A percentile compares a stretch with the other conserved stretches of the same genome.
These are phyloP conservation scores for Malus fusca DNA, from an alignment of 306 rosid genomes.

Conservation along the genomic window DNA sequence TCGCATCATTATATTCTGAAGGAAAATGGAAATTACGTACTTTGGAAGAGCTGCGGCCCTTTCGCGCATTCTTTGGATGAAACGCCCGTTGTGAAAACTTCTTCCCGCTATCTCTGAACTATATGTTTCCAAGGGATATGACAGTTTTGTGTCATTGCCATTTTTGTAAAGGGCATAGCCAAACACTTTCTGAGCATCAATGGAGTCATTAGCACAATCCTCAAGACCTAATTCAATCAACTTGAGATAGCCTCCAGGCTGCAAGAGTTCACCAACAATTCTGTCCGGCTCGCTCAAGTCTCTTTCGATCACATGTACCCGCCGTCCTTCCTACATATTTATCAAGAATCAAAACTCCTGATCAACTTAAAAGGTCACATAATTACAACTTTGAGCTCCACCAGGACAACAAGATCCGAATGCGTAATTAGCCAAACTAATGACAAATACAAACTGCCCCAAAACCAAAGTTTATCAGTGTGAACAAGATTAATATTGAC, in stretches of 20 bases:
- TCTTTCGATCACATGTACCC: constrained; percentile 68
- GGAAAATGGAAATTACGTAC: constrained; percentile 23
- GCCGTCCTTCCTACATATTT: constrained; percentile 51
- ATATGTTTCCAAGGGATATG: constrained; percentile 58
- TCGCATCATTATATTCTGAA: not conserved
- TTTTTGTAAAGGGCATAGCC: constrained; percentile 83
- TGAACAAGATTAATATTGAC: not conserved
- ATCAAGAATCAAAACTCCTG: not conserved
- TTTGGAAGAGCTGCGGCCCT: constrained; percentile 62
- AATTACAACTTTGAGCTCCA: not conserved
- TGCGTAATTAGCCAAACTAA: not conserved
- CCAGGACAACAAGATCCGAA: not conserved
- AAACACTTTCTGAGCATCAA: constrained; percentile 67
- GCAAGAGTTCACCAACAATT: constrained; percentile 81
- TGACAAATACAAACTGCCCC: not conserved
- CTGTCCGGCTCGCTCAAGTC: constrained; percentile 76
- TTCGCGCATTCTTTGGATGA: constrained; percentile 75
- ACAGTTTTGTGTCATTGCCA: constrained; percentile 42
- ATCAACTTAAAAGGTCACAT: not conserved
- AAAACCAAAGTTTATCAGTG: not conserved
- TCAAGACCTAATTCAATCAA: constrained; percentile 62
- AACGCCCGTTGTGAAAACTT: constrained; percentile 88
- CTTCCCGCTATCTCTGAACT: constrained; percentile 49
- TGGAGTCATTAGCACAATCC: constrained; percentile 54
- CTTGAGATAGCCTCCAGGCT: constrained; percentile 85